phyloP scores from a whole-genome alignment of 192 early-diverging fungal species.

The Gamsiella multidivaricata region DNA sequence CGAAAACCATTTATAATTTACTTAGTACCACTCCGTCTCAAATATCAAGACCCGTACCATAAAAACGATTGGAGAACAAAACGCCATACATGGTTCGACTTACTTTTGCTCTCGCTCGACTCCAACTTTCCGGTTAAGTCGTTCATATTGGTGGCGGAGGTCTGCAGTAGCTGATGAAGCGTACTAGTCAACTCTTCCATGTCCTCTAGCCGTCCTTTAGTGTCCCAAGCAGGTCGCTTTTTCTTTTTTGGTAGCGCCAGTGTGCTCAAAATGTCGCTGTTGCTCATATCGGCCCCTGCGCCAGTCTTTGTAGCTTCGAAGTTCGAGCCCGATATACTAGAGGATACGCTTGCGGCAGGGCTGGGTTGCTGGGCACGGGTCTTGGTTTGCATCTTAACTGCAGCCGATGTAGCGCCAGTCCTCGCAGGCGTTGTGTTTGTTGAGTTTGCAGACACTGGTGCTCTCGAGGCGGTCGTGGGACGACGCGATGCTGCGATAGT shows the following conservation, averaged over 20 bases:
- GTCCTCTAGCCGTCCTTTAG: slow-evolving; percentile 85
- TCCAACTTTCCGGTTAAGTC: slow-evolving; percentile 64
- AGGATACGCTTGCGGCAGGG: slow-evolving; percentile 6
- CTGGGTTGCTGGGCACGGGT: slow-evolving; percentile 15
- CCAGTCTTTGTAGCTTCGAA: neutral
- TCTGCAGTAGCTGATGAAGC: slow-evolving; percentile 64
- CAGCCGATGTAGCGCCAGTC: neutral
- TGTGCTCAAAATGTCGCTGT: slow-evolving; percentile 7
- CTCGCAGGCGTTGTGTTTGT: neutral
- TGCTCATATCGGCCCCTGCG: neutral
- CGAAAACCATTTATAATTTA: neutral
- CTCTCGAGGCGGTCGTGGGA: neutral
- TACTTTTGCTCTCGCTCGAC: slow-evolving; percentile 59
- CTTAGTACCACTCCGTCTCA: neutral
- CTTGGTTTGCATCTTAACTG: neutral
- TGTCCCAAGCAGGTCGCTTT: slow-evolving; percentile 79
- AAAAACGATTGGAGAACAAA: neutral
- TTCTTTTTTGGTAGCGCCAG: slow-evolving; percentile 57
- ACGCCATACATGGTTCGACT: neutral
- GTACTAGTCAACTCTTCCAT: slow-evolving; percentile 65
- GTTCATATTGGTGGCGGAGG: slow-evolving; percentile 59
- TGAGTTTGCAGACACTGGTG: neutral
- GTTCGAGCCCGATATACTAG: slow-evolving; percentile 5
- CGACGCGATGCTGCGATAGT: neutral
- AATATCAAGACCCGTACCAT: too few relatives aligned